These are phyloP conservation scores for Barnettozyma sp. DNA, from an alignment of 805 yeast genomes.

Conservation along the genomic window DNA sequence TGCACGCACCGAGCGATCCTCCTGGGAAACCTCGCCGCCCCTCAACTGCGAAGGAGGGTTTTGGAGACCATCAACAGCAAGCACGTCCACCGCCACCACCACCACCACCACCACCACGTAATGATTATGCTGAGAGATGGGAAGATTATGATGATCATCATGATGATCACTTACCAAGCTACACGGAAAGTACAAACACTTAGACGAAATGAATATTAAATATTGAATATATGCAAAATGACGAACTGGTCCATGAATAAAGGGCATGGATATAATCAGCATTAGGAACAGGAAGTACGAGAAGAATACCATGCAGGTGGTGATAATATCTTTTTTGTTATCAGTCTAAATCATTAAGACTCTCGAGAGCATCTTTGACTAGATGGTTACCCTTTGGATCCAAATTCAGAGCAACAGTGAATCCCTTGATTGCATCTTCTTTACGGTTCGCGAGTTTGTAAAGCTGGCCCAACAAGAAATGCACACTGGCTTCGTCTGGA, in stretches of 20 bases:
- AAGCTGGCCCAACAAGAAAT: conserved; percentile 79
- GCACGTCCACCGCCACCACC: conserved; percentile 5
- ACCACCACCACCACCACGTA: not conserved
- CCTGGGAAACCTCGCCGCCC: conserved; percentile 1
- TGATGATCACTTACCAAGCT: conserved; percentile 11
- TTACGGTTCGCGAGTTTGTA: conserved; percentile 71
- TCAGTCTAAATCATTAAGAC: conserved; percentile 11
- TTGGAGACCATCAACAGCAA: not conserved
- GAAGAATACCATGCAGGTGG: too few relatives aligned
- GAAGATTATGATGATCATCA: too few relatives aligned
- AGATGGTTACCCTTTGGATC: conserved; percentile 91
- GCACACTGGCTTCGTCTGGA: conserved; percentile 94
- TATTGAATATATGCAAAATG: too few relatives aligned
- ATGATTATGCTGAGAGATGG: not conserved
- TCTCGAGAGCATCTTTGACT: conserved; percentile 78
- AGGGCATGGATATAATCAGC: too few relatives aligned
- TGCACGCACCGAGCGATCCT: not conserved
- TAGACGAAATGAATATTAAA: not conserved
- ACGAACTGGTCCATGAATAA: too few relatives aligned
- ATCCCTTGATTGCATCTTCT: conserved; percentile 73
- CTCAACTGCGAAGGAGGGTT: not conserved
- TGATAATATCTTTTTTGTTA: not conserved
- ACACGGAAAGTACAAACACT: conserved; percentile 6
- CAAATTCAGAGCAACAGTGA: conserved; percentile 80
- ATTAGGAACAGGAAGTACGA: too few relatives aligned